These are phyloP conservation scores for Ophiostoma angusticollis DNA, from an alignment of 2,329 filamentous ascomycete species.

Conservation along the genomic window DNA sequence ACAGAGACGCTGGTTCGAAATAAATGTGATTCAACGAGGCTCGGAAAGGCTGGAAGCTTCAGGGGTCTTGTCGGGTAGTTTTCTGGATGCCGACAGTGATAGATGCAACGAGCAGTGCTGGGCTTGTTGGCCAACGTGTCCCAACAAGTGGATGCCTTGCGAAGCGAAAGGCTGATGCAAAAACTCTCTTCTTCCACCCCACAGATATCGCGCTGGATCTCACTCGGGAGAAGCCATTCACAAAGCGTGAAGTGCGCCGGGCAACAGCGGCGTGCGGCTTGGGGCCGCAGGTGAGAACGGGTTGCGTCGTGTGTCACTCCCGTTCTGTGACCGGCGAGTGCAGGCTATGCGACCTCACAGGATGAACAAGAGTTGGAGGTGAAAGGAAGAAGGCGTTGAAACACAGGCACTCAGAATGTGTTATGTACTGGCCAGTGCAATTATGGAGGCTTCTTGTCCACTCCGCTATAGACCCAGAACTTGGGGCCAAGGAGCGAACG, in stretches of 20 bases:
- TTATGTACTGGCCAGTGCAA: slow-evolving; percentile 27
- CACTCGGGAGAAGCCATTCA: slow-evolving; percentile 15
- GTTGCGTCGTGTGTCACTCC: slow-evolving; percentile 5
- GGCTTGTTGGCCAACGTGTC: too few relatives aligned
- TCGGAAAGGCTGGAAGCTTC: too few relatives aligned
- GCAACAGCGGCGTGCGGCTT: slow-evolving; percentile 15
- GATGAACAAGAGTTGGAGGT: background rate
- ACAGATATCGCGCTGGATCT: slow-evolving; percentile 12
- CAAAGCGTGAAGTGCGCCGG: slow-evolving; percentile 11
- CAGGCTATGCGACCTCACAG: slow-evolving; percentile 6
- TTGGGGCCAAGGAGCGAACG: slow-evolving; percentile 86
- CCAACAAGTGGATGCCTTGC: background rate
- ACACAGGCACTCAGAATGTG: background rate
- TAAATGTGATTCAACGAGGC: too few relatives aligned
- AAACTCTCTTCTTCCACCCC: slow-evolving; percentile 8
- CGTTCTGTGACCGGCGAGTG: slow-evolving; percentile 4
- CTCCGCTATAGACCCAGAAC: slow-evolving; percentile 90
- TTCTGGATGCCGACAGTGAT: too few relatives aligned
- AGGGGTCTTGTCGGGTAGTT: too few relatives aligned
- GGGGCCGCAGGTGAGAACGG: slow-evolving; percentile 10
- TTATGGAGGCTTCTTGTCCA: slow-evolving; percentile 98
- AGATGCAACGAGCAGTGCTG: too few relatives aligned
- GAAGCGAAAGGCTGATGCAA: too few relatives aligned
- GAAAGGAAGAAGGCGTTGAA: background rate
- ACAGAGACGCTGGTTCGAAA: too few relatives aligned